Conservation (phyloP, 768 basidiomycete species). For the Trametes cinnabarina region DNA sequence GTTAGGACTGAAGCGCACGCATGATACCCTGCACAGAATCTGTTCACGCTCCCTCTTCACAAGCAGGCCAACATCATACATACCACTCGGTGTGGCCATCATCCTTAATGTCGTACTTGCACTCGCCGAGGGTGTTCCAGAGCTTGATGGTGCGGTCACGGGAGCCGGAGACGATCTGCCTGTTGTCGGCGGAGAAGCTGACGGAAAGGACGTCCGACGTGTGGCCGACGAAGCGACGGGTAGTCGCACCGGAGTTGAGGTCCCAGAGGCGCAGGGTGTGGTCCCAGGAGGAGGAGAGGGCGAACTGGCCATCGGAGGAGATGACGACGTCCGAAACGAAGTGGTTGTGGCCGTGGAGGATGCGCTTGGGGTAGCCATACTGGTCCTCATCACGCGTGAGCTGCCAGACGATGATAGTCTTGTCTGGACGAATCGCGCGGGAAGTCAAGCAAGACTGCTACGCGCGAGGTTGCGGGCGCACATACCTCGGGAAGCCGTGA, state of each 20-base stretch:
- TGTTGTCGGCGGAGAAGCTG: constrained; percentile 99
- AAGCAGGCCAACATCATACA: no score
- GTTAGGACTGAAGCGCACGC: constrained; percentile 99
- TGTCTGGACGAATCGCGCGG: constrained; percentile 57
- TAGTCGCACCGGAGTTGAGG: constrained; percentile 94
- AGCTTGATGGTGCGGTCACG: constrained; percentile 98
- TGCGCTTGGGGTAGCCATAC: constrained; percentile 96
- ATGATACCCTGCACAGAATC: constrained; percentile 78
- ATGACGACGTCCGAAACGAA: constrained; percentile 99
- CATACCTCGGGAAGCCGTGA: constrained; percentile 95
- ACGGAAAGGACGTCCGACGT: constrained; percentile 97
- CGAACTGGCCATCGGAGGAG: constrained; percentile 99
- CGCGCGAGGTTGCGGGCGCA: constrained; percentile 23
- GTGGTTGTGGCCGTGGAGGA: constrained; percentile 98
- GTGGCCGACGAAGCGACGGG: constrained; percentile 97
- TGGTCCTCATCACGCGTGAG: constrained; percentile 88
- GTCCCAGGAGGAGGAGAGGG: constrained; percentile 99
- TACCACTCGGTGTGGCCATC: constrained; percentile 97
- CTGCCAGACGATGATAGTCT: constrained; percentile 99
- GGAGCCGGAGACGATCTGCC: constrained; percentile 98
- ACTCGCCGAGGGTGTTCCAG: constrained; percentile 99
- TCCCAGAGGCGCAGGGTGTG: constrained; percentile 99
- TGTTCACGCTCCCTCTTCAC: no score
- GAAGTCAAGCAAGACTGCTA: constrained; percentile 15
- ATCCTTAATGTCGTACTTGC: constrained; percentile 99